These are phyloP conservation scores for Hanseniaspora gamundiae DNA, from an alignment of 1,139 yeast species.

Conservation along the genomic window DNA sequence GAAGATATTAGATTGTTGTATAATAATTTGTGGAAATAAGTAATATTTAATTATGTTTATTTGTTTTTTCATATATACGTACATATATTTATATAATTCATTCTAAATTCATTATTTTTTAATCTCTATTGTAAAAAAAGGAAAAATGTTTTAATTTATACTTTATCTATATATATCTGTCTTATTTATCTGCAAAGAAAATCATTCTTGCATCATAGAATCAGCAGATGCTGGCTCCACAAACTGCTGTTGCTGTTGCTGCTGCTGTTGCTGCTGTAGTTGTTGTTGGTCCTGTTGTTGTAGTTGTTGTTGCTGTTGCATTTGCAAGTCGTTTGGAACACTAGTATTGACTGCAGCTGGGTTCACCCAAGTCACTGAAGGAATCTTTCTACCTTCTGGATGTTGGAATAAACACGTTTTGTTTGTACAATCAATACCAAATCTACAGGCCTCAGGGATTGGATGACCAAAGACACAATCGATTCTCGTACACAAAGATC, in stretches of 20 bases:
- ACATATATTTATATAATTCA: not conserved
- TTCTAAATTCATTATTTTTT: conserved; percentile 6
- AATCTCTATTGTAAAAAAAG: not conserved
- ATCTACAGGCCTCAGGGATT: conserved; percentile 64
- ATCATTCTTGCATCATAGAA: not conserved
- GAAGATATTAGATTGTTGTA: conserved; percentile 39
- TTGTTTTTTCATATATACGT: not conserved
- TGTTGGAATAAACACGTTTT: conserved; percentile 61
- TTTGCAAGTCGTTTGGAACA: conserved; percentile 1
- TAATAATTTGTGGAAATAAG: conserved; percentile 4
- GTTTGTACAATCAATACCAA: conserved; percentile 63
- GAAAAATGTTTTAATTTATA: not conserved
- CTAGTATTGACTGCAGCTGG: conserved; percentile 1
- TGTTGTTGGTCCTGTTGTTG: not conserved
- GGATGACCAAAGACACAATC: conserved; percentile 83
- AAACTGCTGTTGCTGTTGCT: not conserved
- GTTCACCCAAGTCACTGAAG: conserved; percentile 9
- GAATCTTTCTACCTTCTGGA: conserved; percentile 51
- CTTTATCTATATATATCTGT: not conserved
- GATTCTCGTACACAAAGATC: conserved; percentile 59
- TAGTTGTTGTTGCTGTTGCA: not conserved
- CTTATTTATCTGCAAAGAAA: not conserved
- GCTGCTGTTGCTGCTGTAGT: conserved; percentile 3
- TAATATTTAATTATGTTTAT: too few species aligned
- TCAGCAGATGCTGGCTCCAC: not conserved